Conservation (phyloP, 2,329 filamentous ascomycete species). For the Sporothrix humicola region DNA sequence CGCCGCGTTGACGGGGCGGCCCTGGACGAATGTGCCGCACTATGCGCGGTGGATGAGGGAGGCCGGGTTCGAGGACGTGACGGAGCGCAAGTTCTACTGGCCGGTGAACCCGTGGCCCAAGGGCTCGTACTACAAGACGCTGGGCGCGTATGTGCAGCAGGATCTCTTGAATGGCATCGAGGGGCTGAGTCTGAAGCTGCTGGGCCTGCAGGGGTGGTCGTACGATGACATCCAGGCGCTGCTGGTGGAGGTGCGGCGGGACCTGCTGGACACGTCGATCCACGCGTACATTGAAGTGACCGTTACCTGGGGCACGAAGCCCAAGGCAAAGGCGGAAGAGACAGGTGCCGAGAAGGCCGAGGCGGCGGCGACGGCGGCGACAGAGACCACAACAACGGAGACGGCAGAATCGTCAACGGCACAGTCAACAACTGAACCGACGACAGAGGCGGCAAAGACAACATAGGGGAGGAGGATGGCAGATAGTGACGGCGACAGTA, state of each 20-base stretch:
- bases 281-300: conserved; percentile 30
- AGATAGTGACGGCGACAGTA: background rate
- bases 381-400: background rate
- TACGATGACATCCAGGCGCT: conserved; percentile 27
- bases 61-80: conserved; percentile 40
- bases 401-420: background rate
- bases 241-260: conserved; percentile 27
- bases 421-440: background rate
- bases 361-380: background rate
- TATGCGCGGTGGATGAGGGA: conserved; percentile 38
- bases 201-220: conserved; percentile 20
- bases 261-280: conserved; percentile 25
- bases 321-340: background rate
- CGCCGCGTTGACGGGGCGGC: conserved; percentile 36
- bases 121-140: conserved; percentile 40
- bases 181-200: conserved; percentile 30
- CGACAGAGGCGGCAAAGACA: background rate
- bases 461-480: too few species aligned
- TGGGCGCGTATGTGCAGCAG: conserved; percentile 38
- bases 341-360: background rate
- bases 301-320: conserved; percentile 25
- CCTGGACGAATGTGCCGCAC: conserved; percentile 38
- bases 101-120: conserved; percentile 41
- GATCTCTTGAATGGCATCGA: conserved; percentile 36
- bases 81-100: conserved; percentile 41